These are phyloP conservation scores for Acanthamoeba castellanii DNA, from an alignment of 208 protist species.

Conservation along the genomic window DNA sequence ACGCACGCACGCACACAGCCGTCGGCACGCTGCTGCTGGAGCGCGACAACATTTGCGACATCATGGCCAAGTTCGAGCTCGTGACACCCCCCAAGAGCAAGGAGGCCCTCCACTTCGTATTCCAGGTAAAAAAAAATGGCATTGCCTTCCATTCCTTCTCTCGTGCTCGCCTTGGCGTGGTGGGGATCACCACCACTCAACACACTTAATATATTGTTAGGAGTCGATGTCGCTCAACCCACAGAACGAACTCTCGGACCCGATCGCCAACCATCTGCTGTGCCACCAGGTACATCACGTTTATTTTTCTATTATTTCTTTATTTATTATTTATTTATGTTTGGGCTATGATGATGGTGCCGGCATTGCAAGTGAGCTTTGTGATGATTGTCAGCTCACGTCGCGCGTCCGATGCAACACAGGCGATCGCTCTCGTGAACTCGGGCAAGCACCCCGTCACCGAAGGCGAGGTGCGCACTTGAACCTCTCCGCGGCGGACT, in stretches of 20 bases:
- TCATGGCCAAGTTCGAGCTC: constrained; percentile 40
- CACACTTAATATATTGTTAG: background rate
- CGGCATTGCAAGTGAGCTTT: too few relatives aligned
- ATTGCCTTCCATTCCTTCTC: too few relatives aligned
- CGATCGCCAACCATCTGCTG: constrained; percentile 10
- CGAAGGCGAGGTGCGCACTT: constrained; percentile 35
- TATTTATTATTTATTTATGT: background rate
- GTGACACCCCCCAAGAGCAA: background rate
- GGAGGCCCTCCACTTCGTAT: constrained; percentile 36
- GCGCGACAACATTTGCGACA: constrained; percentile 39
- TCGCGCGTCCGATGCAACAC: background rate
- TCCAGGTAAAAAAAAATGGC: background rate
- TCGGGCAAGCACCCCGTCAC: constrained; percentile 52
- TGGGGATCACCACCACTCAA: too few relatives aligned
- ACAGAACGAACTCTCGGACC: background rate
- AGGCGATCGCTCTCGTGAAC: constrained; percentile 20
- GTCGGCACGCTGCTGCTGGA: background rate
- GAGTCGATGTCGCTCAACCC: constrained; percentile 63
- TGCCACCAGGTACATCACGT: constrained; percentile 61
- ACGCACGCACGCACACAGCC: background rate
- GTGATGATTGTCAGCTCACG: background rate
- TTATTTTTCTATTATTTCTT: too few relatives aligned
- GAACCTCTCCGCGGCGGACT: background rate
- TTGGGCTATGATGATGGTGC: too few relatives aligned
- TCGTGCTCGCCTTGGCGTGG: too few relatives aligned